Evolutionary conservation across 140 eudicot species (phyloP), one percentile per base, ranked within the genome.

Genomic region (Erigeron philadelphicus): DNA sequence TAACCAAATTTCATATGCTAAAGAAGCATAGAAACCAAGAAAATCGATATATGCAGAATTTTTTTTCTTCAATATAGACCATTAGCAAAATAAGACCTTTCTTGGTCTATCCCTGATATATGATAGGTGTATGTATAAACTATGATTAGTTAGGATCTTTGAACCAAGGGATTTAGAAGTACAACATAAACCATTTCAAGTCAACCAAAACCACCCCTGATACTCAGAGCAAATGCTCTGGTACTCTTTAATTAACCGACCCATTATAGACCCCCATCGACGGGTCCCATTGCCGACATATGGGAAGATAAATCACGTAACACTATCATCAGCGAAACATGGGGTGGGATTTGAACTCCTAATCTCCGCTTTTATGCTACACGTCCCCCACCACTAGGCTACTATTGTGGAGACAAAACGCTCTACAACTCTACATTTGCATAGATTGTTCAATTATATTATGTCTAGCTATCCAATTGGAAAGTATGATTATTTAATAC

Each of bases 81-180:
- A 11, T 65, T 54, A 65, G 63, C 72, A 74, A 55, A 7, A 55
- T 74, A 13, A 54, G 52, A 74, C 7, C 72, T 21, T 65, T 21
- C 31, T 17, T 63, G 52, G 72, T 45, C 35, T 48, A 55, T 74
- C 67, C 18, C 17, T 25, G 45, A 56, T n/a, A 46, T 16, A 9
- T 2, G 15, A 54, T 56, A 44, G 72, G 61, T 21, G 42, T 66
- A 41, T 66, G 50, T 55, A 66, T 8, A 45, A 11, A 55, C 7
- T 64, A 10, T 66, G 60, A 66, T 52, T 25, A 42, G 43, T 66
- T 23, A 41, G 52, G 18, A 17, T 31, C 64, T 63, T 40, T 13
- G 9, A 18, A 64, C 72, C 47, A 53, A 73, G 31, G 40, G 19
- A 13, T 2, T 25, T 38, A 72, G 50, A 44, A 48, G 48, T 25